Conservation (phyloP, 2,329 filamentous ascomycete genomes). For the Microcera coccophila region DNA sequence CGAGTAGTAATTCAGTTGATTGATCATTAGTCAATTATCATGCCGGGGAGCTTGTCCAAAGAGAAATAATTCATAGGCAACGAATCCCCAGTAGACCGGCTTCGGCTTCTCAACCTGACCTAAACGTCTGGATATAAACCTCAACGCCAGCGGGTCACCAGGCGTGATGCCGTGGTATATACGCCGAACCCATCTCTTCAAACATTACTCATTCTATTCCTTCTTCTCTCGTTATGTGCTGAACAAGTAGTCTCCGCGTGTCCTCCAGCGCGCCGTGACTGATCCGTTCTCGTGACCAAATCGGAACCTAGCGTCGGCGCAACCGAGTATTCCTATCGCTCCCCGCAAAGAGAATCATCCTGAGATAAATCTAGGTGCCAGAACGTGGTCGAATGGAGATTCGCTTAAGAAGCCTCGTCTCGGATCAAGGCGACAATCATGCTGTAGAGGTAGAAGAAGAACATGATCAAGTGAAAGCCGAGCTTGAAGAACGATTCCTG, state of each 20-base stretch:
- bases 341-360: conserved; percentile 8
- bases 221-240: conserved; percentile 27
- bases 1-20: too few relatives aligned
- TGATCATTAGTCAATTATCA: conserved; percentile 32
- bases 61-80: conserved; percentile 13
- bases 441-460: conserved; percentile 99
- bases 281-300: conserved; percentile 10
- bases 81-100: conserved; percentile 19
- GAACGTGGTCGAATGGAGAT: conserved; percentile 13
- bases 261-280: conserved; percentile 18
- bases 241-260: conserved; percentile 19
- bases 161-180: conserved; percentile 30
- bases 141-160: conserved; percentile 30
- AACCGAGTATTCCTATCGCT: conserved; percentile 10
- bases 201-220: conserved; percentile 24
- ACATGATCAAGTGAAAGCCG: conserved; percentile 97
- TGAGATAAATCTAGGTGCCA: conserved; percentile 7
- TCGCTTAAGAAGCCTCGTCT: conserved; percentile 77
- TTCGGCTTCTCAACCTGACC: conserved; percentile 15
- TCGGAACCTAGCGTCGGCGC: conserved; percentile 2
- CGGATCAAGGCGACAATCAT: conserved; percentile 96
- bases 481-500: conserved; percentile 99
- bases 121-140: conserved; percentile 26
- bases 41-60: conserved; percentile 17
- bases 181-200: conserved; percentile 29